Base-by-base conservation (phyloP, 2,329 filamentous ascomycete species). In the Coniella lustricola region DNA sequence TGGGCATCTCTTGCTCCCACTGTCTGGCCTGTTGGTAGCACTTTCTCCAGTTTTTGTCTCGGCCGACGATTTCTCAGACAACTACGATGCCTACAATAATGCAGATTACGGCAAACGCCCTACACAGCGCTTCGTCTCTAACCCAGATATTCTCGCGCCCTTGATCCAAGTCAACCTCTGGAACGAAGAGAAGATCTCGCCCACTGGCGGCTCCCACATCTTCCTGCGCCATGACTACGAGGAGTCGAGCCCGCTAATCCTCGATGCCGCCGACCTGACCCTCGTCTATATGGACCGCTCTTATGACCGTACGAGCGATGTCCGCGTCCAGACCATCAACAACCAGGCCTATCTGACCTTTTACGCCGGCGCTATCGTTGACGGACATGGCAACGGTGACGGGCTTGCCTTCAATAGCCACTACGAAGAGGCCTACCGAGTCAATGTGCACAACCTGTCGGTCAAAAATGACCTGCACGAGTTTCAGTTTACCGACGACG, bases 401-500 rank as follows among this genome's bases (percentile, higher is more conserved):
- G 45, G 51, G 13, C 3, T 51, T 3, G 32, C 49, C 4, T 34
- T 49, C 12, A 44, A 50, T 31, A 16, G 42, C 7, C 20, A 40
- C 20, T 50, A 55, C 46, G 29, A 51, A 5, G 40, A 48, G 44
- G 35, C 44, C 8, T 52, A 52, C 33, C 40, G 50, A 20, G 35
- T 53, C 7, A 34, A 49, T 8, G 45, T 36, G 7, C 39, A 42
- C 12, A 44, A 41, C 3, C 22, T 48, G 5, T 43, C 20, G 3
- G 42, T 43, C 32, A 43, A 40, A n/a, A 38, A 37, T 16, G 52
- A 54, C 38, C 18, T 52, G 3, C 68, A 71, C 51, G 67, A 70
- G 50, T 67, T 72, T 45, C 60, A 59, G 13, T 60, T 72, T 39
- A 71, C 67, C 9, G 52, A 60, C 2, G 53, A 67, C 31, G 63